Percentiles rank a stretch among this genome's conserved stretches.
phyloP scores from a whole-genome alignment of 768 basidiomycete species.

The Tephrocybe sp. region DNA sequence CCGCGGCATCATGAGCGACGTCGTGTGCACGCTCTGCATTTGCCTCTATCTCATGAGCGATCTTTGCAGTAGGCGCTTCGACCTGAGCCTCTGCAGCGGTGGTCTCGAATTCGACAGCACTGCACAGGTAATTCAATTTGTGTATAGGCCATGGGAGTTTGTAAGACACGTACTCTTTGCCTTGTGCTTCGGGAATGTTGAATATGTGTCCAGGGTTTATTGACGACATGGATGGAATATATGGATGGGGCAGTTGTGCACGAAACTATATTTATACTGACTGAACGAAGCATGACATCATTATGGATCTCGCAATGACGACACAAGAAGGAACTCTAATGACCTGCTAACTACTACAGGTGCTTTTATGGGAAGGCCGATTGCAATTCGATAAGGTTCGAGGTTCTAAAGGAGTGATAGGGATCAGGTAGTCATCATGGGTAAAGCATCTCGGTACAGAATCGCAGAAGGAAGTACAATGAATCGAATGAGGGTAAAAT shows the following conservation, averaged over 20 bases:
- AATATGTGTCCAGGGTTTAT: constrained; percentile 28
- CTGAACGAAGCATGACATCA: constrained; percentile 9
- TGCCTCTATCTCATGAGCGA: constrained; percentile 43
- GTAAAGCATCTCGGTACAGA: background rate
- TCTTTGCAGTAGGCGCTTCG: constrained; percentile 39
- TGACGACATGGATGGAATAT: constrained; percentile 21
- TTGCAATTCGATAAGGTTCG: background rate
- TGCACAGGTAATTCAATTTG: too few relatives aligned
- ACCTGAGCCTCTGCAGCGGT: constrained; percentile 53
- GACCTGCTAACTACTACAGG: background rate
- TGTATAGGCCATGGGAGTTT: too few relatives aligned
- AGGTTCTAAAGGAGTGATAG: background rate
- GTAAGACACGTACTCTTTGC: constrained; percentile 29
- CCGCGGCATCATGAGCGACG: constrained; percentile 51
- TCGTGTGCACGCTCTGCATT: constrained; percentile 44
- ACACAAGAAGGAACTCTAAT: constrained; percentile 2
- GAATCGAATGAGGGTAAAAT: background rate
- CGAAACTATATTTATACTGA: background rate
- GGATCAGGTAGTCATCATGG: background rate
- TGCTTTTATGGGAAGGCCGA: background rate
- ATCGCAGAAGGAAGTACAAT: background rate
- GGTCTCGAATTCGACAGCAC: constrained; percentile 42
- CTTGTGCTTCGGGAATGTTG: constrained; percentile 34
- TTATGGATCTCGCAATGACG: constrained; percentile 3
- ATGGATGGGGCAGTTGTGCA: background rate